Evolutionary conservation across 1,139 yeast genomes (phyloP), one percentile per base, ranked within the genome.

Genomic region (Candida glucosophila): DNA sequence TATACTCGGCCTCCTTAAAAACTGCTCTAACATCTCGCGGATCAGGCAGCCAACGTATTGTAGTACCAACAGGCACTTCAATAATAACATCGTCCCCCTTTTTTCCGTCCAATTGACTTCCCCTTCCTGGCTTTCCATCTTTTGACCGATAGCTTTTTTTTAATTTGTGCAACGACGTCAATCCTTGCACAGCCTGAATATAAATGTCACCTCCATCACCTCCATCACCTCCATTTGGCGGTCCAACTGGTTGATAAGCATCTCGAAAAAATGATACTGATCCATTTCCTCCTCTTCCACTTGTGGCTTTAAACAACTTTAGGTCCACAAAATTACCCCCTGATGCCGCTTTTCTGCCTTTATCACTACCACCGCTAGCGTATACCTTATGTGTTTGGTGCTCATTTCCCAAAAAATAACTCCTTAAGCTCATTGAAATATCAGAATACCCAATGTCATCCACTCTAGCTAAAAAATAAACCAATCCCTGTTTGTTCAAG

Each of bases 181-280:
- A 43, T 10, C 80, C 82, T 22, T 71, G 74, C 2, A 78, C 77
- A 2, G 94, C 95, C 46, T 77, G 82, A 4, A 90, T 69, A 45
- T 78, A 88, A 3, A 90, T 69, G 29, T 80, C 68, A 2, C 98
- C 98, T 8, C 98, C 98, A 34, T 66, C 60, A 5, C 98, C 98
- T 14, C 98, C 98, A 52, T 90, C 97, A 10, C 98, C 98, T 14
- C 98, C 98, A 50, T 88, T 95, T 0, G 98, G 94, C 0, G 98
- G 97, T 0, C 98, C 98, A 12, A 68, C 65, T 0, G 95, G 67
- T 22, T 83, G 58, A 27, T 86, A 82, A 2, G 95, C 83, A 41
- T 85, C 97, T 34, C 95, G 59, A 36, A 79, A 70, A 49, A 90
- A 90, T 1, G 96, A 79, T 0, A 85, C 79, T 25, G 74, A 67